Evolutionary conservation across 2,329 filamentous ascomycete species (phyloP).

Genomic region (Colletotrichum plurivorum): DNA sequence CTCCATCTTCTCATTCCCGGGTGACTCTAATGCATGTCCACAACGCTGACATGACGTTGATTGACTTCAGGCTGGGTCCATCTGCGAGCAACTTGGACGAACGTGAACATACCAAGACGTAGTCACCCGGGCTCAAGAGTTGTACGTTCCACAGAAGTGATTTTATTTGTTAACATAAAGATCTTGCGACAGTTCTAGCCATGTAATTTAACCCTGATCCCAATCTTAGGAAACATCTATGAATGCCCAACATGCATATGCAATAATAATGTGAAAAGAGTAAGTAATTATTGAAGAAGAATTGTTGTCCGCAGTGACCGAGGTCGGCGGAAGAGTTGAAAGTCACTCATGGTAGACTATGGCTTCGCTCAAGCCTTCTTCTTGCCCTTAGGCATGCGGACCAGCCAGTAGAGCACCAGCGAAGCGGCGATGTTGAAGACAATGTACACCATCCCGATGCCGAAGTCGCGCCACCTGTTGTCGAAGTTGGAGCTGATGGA

Average conservation of each 20-base stretch:
- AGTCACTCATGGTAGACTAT: neutral
- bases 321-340: no score
- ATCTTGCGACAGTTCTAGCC: constrained; percentile 13
- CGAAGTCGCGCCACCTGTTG: constrained; percentile 69
- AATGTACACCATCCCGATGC: constrained; percentile 67
- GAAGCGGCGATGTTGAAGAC: constrained; percentile 63
- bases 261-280: neutral
- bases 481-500: constrained; percentile 59
- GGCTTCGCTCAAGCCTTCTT: constrained; percentile 16
- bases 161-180: neutral
- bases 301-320: neutral
- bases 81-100: no score
- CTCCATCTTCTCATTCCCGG: no score
- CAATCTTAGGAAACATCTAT: constrained; percentile 15
- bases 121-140: no score
- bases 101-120: no score
- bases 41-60: no score
- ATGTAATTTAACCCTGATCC: neutral
- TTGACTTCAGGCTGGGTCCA: no score
- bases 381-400: constrained; percentile 49
- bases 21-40: no score
- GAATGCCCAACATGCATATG: constrained; percentile 15
- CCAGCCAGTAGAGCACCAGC: constrained; percentile 63
- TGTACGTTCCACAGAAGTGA: neutral
- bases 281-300: constrained; percentile 8